Evolutionary conservation across 2,329 filamentous ascomycete genomes (phyloP).

Genomic region (Plenodomus biglobosus): DNA sequence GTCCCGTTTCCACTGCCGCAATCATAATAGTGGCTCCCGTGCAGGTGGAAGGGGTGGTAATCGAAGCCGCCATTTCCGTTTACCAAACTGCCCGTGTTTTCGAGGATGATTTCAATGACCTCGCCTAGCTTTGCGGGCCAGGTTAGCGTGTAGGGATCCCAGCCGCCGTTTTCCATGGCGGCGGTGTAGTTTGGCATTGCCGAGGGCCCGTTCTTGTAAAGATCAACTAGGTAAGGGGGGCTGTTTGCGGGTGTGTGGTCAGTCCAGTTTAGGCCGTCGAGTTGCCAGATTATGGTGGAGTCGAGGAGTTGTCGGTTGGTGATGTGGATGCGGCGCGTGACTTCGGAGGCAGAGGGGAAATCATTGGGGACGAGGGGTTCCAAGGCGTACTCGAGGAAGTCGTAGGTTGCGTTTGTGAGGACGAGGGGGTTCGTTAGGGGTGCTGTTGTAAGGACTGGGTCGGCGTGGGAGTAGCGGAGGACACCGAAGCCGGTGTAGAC

Average conservation of each 20-base stretch:
- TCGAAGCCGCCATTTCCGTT: slow-evolving; percentile 28
- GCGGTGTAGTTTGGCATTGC: slow-evolving; percentile 56
- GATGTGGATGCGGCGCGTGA: slow-evolving; percentile 40
- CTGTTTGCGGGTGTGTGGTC: slow-evolving; percentile 11
- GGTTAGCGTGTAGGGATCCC: slow-evolving; percentile 54
- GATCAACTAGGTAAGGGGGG: slow-evolving; percentile 55
- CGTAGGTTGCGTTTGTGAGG: slow-evolving; percentile 37
- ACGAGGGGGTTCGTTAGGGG: slow-evolving; percentile 29
- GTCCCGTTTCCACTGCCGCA: slow-evolving; percentile 57
- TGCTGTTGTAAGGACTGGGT: slow-evolving; percentile 5
- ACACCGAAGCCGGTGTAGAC: slow-evolving; percentile 54
- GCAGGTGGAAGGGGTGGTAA: slow-evolving; percentile 57
- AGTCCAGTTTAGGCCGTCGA: slow-evolving; percentile 26
- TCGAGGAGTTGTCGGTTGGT: slow-evolving; percentile 24
- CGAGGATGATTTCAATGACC: slow-evolving; percentile 57
- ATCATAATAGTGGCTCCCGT: slow-evolving; percentile 59
- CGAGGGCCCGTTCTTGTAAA: slow-evolving; percentile 52
- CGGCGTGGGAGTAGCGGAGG: slow-evolving; percentile 39
- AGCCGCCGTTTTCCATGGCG: slow-evolving; percentile 55
- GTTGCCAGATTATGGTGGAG: slow-evolving; percentile 25
- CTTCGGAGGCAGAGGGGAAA: slow-evolving; percentile 38
- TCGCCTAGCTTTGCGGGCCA: slow-evolving; percentile 60
- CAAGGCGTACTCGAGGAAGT: slow-evolving; percentile 45
- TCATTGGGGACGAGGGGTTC: slow-evolving; percentile 37
- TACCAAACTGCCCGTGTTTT: slow-evolving; percentile 36